Conservation (phyloP, 2,329 filamentous ascomycete genomes). For the Didymella glomerata region DNA sequence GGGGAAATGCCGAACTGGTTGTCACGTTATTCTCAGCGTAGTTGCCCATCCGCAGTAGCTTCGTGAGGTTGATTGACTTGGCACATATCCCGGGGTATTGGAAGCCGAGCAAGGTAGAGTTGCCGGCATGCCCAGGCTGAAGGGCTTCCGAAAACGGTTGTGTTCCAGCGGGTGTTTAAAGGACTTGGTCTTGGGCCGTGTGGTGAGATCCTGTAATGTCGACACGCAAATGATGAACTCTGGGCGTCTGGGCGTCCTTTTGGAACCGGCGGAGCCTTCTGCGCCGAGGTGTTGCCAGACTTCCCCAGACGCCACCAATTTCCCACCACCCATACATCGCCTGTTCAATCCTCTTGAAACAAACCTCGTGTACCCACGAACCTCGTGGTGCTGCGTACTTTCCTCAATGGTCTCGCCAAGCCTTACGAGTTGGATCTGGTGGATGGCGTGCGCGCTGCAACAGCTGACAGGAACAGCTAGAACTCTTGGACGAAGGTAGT, state of each 20-base stretch:
- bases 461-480: not conserved
- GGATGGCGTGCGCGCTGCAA: not conserved
- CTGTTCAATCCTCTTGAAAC: not conserved
- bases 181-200: not conserved
- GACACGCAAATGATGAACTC: constrained; percentile 8
- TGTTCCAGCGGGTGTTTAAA: not conserved
- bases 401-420: constrained; percentile 1
- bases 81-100: constrained; percentile 16
- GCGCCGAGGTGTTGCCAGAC: constrained; percentile 11
- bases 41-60: constrained; percentile 16
- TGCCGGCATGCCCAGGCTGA: constrained; percentile 3
- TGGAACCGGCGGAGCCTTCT: constrained; percentile 11
- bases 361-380: not conserved
- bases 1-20: constrained; percentile 5
- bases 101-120: constrained; percentile 14
- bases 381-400: not conserved
- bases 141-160: not conserved
- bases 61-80: constrained; percentile 22
- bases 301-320: constrained; percentile 23
- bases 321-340: constrained; percentile 11
- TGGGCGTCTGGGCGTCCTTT: constrained; percentile 4
- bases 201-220: constrained; percentile 12
- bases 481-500: not conserved
- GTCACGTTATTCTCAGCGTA: constrained; percentile 11
- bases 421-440: not conserved